phyloP scores from a whole-genome alignment of 169 alveolate species.

The Neospora caninum region DNA sequence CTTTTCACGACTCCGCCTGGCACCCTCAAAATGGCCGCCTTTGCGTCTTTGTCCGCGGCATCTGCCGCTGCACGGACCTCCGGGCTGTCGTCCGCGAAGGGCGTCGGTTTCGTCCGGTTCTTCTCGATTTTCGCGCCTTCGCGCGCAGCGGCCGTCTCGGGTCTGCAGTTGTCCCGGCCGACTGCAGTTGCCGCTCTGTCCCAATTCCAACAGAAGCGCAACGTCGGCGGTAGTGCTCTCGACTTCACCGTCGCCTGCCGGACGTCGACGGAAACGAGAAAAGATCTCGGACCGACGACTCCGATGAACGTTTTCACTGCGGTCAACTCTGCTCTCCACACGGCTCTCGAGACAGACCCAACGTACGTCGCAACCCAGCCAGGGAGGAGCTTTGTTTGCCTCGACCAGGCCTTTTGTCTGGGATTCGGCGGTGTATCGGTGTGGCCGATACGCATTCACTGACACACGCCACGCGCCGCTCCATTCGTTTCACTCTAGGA shows the following conservation, averaged over 20 bases:
- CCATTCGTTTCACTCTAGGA: too few species aligned
- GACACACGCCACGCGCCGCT: too few species aligned
- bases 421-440: too few species aligned
- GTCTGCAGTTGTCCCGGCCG: not conserved
- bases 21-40: not conserved
- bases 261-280: constrained; percentile 39
- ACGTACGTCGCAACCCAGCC: constrained; percentile 75
- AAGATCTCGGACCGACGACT: constrained; percentile 68
- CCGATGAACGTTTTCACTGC: constrained; percentile 93
- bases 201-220: constrained; percentile 1
- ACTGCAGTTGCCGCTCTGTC: not conserved
- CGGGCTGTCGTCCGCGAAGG: not conserved
- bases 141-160: not conserved
- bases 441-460: too few species aligned
- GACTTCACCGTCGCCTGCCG: constrained; percentile 64
- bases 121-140: not conserved
- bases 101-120: not conserved
- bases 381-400: not conserved
- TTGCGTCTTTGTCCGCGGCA: not conserved
- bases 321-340: constrained; percentile 92
- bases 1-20: not conserved
- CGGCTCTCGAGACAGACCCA: constrained; percentile 90
- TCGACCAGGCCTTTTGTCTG: too few species aligned
- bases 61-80: not conserved
- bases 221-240: not conserved